Conservation (phyloP, 139 green algal species). For the Coelastrella sp. region DNA sequence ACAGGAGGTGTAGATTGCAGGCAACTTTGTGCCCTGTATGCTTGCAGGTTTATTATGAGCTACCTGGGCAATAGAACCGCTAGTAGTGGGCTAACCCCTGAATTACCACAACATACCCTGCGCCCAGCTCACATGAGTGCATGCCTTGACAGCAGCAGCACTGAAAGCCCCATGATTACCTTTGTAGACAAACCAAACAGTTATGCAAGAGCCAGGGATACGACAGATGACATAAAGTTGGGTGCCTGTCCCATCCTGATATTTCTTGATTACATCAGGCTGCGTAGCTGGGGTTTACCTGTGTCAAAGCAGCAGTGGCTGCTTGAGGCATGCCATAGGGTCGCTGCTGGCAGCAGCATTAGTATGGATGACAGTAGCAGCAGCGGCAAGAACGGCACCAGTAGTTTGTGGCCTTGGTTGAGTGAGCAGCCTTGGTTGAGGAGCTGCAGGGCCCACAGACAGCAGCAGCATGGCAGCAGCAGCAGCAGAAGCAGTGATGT, state of each 20-base stretch:
- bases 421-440: background rate
- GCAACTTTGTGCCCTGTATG: background rate
- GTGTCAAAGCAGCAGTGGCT: background rate
- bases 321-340: background rate
- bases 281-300: background rate
- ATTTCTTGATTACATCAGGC: slow-evolving; percentile 2
- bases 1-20: background rate
- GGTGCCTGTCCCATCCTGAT: background rate
- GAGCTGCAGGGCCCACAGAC: background rate
- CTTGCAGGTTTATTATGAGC: slow-evolving; percentile 26
- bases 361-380: background rate
- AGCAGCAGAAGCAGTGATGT: background rate
- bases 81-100: background rate
- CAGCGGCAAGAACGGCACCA: background rate
- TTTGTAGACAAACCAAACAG: background rate
- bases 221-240: background rate
- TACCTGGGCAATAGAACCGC: slow-evolving; percentile 23
- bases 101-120: slow-evolving; percentile 21
- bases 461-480: background rate
- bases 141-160: background rate
- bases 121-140: background rate
- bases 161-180: background rate
- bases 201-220: background rate
- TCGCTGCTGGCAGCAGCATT: background rate
- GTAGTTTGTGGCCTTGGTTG: background rate